Conservation (phyloP, 768 basidiomycete species). For the Cantharellus anzutake region DNA sequence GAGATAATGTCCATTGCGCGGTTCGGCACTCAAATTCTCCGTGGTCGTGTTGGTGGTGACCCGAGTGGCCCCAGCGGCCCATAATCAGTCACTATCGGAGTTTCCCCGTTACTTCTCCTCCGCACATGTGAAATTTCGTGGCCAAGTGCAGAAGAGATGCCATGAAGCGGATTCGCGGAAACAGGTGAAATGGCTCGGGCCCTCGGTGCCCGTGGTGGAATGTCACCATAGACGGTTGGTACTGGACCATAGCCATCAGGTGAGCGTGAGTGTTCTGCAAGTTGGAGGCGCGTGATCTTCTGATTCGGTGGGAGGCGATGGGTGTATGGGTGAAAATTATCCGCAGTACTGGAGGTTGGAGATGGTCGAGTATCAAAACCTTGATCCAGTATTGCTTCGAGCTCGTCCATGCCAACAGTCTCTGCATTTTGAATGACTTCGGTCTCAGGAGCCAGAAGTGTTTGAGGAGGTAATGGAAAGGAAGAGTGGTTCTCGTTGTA, state of each 20-base stretch:
- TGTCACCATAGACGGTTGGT: slow-evolving; percentile 30
- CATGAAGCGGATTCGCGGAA: slow-evolving; percentile 18
- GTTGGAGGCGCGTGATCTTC: background rate
- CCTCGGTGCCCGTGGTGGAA: slow-evolving; percentile 21
- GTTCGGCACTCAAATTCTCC: too few relatives aligned
- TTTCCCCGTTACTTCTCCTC: slow-evolving; percentile 22
- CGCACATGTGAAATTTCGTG: slow-evolving; percentile 22
- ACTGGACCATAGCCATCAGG: background rate
- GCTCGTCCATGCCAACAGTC: slow-evolving; percentile 47
- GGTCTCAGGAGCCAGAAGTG: slow-evolving; percentile 29
- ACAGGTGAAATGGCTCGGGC: slow-evolving; percentile 13
- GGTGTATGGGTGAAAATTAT: background rate
- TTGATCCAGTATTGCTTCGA: slow-evolving; percentile 82
- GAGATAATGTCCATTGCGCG: too few relatives aligned
- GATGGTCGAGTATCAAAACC: slow-evolving; percentile 42
- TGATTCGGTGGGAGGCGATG: background rate
- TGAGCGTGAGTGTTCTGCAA: background rate
- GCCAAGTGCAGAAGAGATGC: slow-evolving; percentile 19
- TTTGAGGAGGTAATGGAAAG: slow-evolving; percentile 76
- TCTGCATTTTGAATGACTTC: slow-evolving; percentile 18
- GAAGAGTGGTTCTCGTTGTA: slow-evolving; percentile 74
- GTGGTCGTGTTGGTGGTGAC: background rate
- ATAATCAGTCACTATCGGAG: slow-evolving; percentile 16
- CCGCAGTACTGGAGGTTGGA: background rate
- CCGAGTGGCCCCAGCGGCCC: slow-evolving; percentile 28